Evolutionary conservation across 148 eudicot species (phyloP), one percentile per base, ranked within the genome.

Genomic region (Beta vulgaris): DNA sequence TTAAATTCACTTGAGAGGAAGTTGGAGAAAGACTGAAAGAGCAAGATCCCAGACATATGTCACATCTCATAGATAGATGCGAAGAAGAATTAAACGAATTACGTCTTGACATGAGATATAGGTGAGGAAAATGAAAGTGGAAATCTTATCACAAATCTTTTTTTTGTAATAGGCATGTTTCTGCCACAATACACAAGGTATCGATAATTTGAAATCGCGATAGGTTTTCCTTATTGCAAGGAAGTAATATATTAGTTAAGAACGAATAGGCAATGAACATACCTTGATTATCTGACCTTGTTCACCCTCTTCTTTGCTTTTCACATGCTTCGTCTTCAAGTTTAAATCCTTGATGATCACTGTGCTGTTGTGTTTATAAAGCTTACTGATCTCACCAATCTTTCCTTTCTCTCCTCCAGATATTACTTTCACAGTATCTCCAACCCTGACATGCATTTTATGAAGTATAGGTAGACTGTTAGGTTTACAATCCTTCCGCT

Each of bases 391-490:
- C 84, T 94, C 98, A 51, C 98, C 97, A 77, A 88, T 70, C 82
- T 90, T 91, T 35, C 97, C 98, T 85, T 86, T 94, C 37, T 94
- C 98, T 25, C 82, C 84, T 60, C 98, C 97, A 8, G 98, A 81
- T 77, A 94, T 94, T 26, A 94, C 89, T 87, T 94, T 94, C 25
- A 94, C 97, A 0, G 97, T 91, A 77, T 94, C 98, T 26, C 98
- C 98, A 57, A 94, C 32, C 85, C 84, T 91, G 61, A 94, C 98
- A 59, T 94, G 98, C 96, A 94, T 94, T 72, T 94, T 92, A 51
- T 94, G 96, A 72, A 94, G 69, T 62, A 84, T 42, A 1, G 98
- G 98, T 23, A 91, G 92, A 73, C 98, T 89, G 88, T 94, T 94
- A 74, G 98, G 93, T 84, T 94, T 94, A 80, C 97, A 94, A 63